Conservation (phyloP, 306 rosid genomes). For the Trifolium pratense region DNA sequence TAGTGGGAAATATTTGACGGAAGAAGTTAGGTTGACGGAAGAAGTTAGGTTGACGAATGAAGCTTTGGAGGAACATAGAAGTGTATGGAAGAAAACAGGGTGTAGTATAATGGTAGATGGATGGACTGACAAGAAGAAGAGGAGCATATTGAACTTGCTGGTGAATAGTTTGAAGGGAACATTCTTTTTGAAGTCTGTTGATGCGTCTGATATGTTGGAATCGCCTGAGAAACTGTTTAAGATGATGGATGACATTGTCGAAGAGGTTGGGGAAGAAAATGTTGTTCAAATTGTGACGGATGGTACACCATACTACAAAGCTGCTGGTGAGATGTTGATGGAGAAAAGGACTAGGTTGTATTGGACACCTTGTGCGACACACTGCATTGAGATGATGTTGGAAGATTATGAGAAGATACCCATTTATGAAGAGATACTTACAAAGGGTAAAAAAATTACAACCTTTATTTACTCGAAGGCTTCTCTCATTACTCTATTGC, state of each 20-base stretch:
- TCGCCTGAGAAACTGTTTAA: background rate
- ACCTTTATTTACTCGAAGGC: background rate
- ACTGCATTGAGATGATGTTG: background rate
- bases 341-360: background rate
- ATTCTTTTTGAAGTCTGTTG: background rate
- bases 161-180: background rate
- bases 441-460: background rate
- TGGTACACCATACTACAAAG: background rate
- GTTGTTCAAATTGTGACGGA: background rate
- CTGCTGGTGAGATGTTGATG: background rate
- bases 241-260: background rate
- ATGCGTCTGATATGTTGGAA: background rate
- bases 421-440: background rate
- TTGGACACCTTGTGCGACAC: background rate
- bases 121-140: background rate
- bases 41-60: background rate
- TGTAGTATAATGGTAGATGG: background rate
- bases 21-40: background rate
- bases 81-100: background rate
- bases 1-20: background rate
- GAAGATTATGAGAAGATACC: background rate
- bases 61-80: slow-evolving; percentile 6
- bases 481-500: background rate
- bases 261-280: background rate
- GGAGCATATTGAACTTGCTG: background rate